Percentiles rank a stretch among this genome's conserved stretches.
These are phyloP conservation scores for Calonectria crousiana DNA, from an alignment of 2,329 filamentous ascomycete species.

Conservation along the genomic window DNA sequence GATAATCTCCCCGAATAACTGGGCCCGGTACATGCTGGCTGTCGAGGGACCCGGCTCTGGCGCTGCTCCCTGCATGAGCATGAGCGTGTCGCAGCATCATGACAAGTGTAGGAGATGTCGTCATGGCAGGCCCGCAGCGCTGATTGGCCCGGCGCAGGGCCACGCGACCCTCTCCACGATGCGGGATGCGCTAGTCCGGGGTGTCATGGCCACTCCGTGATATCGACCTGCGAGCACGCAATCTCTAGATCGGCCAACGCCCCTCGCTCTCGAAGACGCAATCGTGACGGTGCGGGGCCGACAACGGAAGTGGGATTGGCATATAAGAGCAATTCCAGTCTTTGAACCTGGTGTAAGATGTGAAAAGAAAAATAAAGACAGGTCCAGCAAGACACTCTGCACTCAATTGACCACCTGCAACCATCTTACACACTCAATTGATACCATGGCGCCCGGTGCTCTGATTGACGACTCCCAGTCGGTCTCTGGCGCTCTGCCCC, in stretches of 20 bases:
- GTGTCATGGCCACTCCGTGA: constrained; percentile 42
- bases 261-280: constrained; percentile 36
- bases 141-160: constrained; percentile 1
- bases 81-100: neutral
- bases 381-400: neutral
- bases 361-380: neutral
- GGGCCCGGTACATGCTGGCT: neutral
- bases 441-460: neutral
- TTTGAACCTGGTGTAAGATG: neutral
- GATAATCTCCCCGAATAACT: constrained; percentile 7
- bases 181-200: constrained; percentile 14
- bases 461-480: constrained; percentile 26
- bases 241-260: constrained; percentile 34
- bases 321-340: constrained; percentile 33
- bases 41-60: neutral
- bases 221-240: constrained; percentile 43
- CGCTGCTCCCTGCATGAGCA: neutral
- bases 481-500: constrained; percentile 43
- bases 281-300: constrained; percentile 38
- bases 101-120: constrained; percentile 17
- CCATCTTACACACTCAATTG: neutral
- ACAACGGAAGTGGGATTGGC: constrained; percentile 23
- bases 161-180: neutral
- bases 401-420: constrained; percentile 16
- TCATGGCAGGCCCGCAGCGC: neutral